Percentiles rank a stretch among this genome's conserved stretches.
Evolutionary conservation across 1,284 basidiomycete species (phyloP).

Genomic region (Cutaneotrichosporon dermatis): DNA sequence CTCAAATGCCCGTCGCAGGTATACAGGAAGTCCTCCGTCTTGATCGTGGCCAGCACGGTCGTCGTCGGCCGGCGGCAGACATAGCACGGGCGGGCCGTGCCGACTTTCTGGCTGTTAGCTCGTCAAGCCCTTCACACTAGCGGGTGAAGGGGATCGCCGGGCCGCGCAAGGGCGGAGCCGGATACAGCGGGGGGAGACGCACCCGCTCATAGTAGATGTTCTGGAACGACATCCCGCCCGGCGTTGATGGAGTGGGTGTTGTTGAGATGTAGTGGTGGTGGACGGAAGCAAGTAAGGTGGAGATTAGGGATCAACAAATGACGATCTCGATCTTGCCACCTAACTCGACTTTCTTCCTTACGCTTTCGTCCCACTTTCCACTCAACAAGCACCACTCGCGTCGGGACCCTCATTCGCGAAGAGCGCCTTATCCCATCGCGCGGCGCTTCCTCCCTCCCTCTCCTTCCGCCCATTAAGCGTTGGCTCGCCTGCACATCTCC

Average conservation of each 20-base stretch:
- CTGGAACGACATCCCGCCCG: slow-evolving; percentile 17
- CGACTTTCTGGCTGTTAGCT: slow-evolving; percentile 36
- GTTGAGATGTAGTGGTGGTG: not conserved
- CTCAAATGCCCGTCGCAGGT: slow-evolving; percentile 44
- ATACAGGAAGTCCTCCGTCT: slow-evolving; percentile 47
- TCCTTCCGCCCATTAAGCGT: too few relatives aligned
- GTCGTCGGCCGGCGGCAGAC: slow-evolving; percentile 43
- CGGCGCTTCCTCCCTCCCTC: too few relatives aligned
- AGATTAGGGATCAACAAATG: slow-evolving; percentile 11
- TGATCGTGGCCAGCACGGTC: slow-evolving; percentile 45
- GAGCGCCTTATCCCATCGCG: too few relatives aligned
- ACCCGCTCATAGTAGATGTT: slow-evolving; percentile 49
- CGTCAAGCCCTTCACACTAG: slow-evolving; percentile 4
- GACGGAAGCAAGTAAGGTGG: not conserved
- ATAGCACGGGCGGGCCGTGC: slow-evolving; percentile 42
- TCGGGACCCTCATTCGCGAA: too few relatives aligned
- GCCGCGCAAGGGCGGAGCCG: too few relatives aligned
- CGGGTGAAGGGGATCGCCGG: not conserved
- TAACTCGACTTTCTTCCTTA: not conserved
- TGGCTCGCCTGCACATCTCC: not conserved
- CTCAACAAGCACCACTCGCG: too few relatives aligned
- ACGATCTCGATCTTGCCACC: not conserved
- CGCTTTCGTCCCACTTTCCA: too few relatives aligned
- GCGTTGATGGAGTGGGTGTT: not conserved
- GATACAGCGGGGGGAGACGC: not conserved